These are phyloP conservation scores for Skeletonema costatum DNA, from an alignment of 108 stramenopile species.

Conservation along the genomic window DNA sequence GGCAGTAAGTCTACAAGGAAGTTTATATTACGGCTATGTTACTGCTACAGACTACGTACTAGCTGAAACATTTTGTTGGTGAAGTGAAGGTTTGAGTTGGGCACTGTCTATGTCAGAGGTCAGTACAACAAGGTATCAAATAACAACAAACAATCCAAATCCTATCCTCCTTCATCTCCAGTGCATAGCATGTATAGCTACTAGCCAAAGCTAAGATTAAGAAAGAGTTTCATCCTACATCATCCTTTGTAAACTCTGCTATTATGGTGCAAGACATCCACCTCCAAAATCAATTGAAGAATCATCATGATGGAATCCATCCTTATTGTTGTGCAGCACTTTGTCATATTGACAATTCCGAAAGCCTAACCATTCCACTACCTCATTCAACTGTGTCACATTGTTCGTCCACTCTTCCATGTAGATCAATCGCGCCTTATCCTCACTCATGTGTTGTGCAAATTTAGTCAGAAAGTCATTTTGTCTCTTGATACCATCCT, in stretches of 20 bases:
- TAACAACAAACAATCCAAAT: too few relatives aligned
- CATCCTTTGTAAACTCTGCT: background rate
- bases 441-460: slow-evolving; percentile 16
- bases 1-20: too few relatives aligned
- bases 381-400: slow-evolving; percentile 27
- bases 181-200: too few relatives aligned
- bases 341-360: slow-evolving; percentile 7
- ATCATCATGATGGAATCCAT: background rate
- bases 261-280: background rate
- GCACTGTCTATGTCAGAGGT: too few relatives aligned
- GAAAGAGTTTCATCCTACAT: too few relatives aligned
- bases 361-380: slow-evolving; percentile 45
- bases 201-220: too few relatives aligned
- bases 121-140: too few relatives aligned
- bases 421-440: slow-evolving; percentile 36
- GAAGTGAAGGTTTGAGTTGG: too few relatives aligned
- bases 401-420: slow-evolving; percentile 36
- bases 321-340: slow-evolving; percentile 9
- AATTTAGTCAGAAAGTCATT: slow-evolving; percentile 14
- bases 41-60: too few relatives aligned
- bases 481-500: background rate
- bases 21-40: too few relatives aligned
- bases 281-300: background rate
- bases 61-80: too few relatives aligned
- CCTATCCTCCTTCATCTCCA: too few relatives aligned